phyloP scores from a whole-genome alignment of 2,329 filamentous ascomycete genomes.

The Pseudogymnoascus sp. region DNA sequence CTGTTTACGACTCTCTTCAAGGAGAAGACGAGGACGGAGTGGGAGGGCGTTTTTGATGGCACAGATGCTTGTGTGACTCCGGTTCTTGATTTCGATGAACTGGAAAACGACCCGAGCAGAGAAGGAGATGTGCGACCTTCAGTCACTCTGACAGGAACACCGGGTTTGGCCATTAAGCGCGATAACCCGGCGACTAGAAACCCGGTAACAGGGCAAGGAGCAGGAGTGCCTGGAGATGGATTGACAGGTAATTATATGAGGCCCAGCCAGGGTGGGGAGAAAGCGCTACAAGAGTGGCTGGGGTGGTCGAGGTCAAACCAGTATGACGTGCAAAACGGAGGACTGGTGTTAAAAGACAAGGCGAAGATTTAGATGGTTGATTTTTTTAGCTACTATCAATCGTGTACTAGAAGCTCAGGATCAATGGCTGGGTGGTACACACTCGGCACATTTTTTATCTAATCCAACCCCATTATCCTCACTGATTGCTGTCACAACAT shows the following conservation, averaged over 20 bases:
- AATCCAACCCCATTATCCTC: neutral
- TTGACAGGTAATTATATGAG: constrained; percentile 53
- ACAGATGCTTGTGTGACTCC: constrained; percentile 92
- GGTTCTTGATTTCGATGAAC: constrained; percentile 66
- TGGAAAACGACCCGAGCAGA: constrained; percentile 43
- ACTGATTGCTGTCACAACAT: neutral
- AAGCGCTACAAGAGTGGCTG: constrained; percentile 61
- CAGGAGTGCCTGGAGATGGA: constrained; percentile 56
- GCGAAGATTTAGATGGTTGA: constrained; percentile 34
- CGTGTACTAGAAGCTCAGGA: neutral
- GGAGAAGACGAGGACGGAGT: constrained; percentile 62
- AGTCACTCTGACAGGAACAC: constrained; percentile 62
- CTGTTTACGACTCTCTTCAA: constrained; percentile 59
- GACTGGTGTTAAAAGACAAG: constrained; percentile 42
- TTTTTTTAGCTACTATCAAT: neutral
- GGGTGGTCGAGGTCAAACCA: constrained; percentile 68
- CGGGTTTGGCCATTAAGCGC: constrained; percentile 53
- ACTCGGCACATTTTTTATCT: neutral
- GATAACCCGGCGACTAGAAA: constrained; percentile 32
- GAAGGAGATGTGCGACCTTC: constrained; percentile 64
- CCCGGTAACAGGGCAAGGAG: constrained; percentile 46
- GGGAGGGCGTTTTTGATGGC: constrained; percentile 80
- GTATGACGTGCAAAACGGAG: constrained; percentile 58
- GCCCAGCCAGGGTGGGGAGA: constrained; percentile 66
- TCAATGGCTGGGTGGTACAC: neutral